Evolutionary conservation across 176 grass and related monocot genomes (phyloP).

Genomic region (Canna indica): DNA sequence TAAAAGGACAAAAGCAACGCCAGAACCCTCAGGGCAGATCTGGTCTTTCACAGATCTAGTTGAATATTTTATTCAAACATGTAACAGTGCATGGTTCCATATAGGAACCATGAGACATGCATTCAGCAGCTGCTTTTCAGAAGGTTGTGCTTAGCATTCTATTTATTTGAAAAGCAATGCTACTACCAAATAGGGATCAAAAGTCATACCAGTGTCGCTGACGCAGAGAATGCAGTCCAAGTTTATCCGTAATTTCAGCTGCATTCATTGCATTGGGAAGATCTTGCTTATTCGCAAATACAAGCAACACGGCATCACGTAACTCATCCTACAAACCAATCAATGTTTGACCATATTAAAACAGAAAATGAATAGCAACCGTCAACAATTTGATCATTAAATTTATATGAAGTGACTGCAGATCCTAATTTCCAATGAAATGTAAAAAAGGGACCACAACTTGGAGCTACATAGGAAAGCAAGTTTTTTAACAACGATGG

Average conservation of each 20-base stretch:
- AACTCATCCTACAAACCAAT: neutral
- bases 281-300: constrained; percentile 1
- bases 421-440: neutral
- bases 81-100: too few species aligned
- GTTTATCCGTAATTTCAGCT: neutral
- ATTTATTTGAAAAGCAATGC: neutral
- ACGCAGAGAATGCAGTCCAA: neutral
- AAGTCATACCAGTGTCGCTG: neutral
- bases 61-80: too few species aligned
- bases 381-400: neutral
- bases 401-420: neutral
- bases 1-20: neutral
- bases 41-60: neutral
- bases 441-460: neutral
- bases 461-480: neutral
- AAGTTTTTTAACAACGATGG: neutral
- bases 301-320: neutral
- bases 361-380: neutral
- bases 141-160: neutral
- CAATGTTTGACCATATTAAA: neutral
- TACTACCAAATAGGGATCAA: neutral
- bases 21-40: neutral
- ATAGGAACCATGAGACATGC: neutral
- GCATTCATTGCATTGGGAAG: neutral
- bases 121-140: neutral